Base-by-base conservation (phyloP, 2,329 filamentous ascomycete species). In the Cytospora schulzeri region DNA sequence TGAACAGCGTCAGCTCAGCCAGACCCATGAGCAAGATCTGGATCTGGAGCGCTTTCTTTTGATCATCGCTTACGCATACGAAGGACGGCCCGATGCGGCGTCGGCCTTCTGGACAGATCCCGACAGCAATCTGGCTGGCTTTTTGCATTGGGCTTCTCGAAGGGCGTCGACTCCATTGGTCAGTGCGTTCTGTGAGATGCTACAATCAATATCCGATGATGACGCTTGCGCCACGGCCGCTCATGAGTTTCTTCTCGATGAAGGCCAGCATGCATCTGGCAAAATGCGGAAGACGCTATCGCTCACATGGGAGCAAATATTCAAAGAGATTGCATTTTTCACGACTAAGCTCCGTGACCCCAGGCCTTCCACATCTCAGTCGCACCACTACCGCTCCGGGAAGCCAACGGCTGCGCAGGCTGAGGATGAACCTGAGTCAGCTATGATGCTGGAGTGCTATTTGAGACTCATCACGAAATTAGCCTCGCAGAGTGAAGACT, bases 371-470 rank as follows among this genome's bases (percentile, higher is more conserved):
- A 75, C 81, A 6, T 76, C 82, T 59, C 88, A 86, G 67, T 74
- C 78, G 22, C 76, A 83, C 17, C 74, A 83, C 19, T 84, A 85
- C 70, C 83, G 88, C 66, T 75, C 83, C 61, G 83, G 84, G 55
- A 89, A 91, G 74, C 80, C 85, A 54, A 80, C 85, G 52, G 81
- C 80, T 22, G 88, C 90, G 53, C 84, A 90, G 66, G 88, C 92
- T 66, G 93, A 96, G 74, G 83, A 84, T 31, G 94, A 97, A 73
- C 91, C 93, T 4, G 96, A 99, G 75, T 96, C 92, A 50, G 89
- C 90, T n/a, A 91, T 97, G 77, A 97, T 99, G 92, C 83, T 99
- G 31, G 93, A 97, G 73, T 94, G 92, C 70, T 98, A 98, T 74
- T 82, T 99, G 60, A 88, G 94, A 33, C 83, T 99, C 6, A 91